Evolutionary conservation across 352 stramenopile species (phyloP), one percentile per base, ranked within the genome.

Genomic region (Elongisporangium anandrum): DNA sequence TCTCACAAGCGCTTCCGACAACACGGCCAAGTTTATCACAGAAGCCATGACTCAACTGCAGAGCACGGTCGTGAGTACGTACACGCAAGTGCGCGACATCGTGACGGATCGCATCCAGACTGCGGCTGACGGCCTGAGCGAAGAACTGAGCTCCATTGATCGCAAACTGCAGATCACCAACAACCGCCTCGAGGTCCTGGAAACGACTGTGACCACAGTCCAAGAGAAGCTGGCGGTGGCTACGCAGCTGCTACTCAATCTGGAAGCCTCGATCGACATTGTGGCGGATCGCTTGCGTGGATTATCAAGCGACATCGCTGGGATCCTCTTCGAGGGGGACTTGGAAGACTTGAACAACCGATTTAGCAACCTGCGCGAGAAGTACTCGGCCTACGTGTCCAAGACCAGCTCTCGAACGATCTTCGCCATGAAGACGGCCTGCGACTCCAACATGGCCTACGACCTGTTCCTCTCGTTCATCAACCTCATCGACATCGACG

Each of bases 401-500:
- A 17, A 21, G 55, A 62, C 50, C 45, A 16, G 29, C 41, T 17
- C 38, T 48, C 53, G 50, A 50, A 52, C 47, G 8, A 62, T 62
- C 50, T 57, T 41, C 26, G 52, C 50, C 20, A 50, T 62, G 34
- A 62, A 62, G 38, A 50, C 52, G 1, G 55, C 57, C 20, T 62
- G 57, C 50, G 5, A 62, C 10, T 52, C 55, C n/a, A 50, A 39
- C 8, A 34, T 17, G 9, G 57, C 57, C 12, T 52, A 62, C 50
- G 57, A 62, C n/a, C 38, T 62, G 12, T 57, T 62, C 16, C 38
- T 62, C 6, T 62, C 57, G 50, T 62, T 55, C 38, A 6, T 62
- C 19, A 62, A 62, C 50, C 57, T 62, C 21, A 41, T 62, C 26
- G 57, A 62, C 21, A 62, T 62, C 39, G 57, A 62, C 24, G 57